Evolutionary conservation across 495 filamentous ascomycete species (phyloP).

Genomic region (Apiosordaria backusii): DNA sequence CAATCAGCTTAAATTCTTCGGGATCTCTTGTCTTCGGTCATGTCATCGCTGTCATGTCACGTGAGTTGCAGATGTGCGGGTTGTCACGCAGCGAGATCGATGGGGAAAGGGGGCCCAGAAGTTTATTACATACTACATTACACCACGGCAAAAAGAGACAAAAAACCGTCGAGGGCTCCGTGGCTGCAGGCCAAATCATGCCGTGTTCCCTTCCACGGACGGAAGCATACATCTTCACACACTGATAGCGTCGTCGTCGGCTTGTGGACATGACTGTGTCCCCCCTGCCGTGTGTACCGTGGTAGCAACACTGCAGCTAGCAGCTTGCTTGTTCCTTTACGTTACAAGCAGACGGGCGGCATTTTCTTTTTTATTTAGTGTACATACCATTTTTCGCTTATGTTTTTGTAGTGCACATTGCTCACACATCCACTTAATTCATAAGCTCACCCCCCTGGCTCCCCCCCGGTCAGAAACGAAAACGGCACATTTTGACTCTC

Average conservation of each 20-base stretch:
- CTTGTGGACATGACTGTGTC: neutral
- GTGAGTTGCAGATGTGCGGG: neutral
- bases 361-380: neutral
- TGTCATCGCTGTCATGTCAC: neutral
- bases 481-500: neutral
- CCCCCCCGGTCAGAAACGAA: neutral
- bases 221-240: neutral
- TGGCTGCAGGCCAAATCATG: neutral
- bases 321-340: neutral
- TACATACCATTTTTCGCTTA: neutral
- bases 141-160: neutral
- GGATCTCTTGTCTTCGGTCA: neutral
- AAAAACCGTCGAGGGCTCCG: neutral
- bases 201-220: neutral
- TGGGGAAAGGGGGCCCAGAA: too few species aligned
- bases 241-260: neutral
- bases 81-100: neutral
- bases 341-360: neutral
- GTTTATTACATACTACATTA: too few species aligned
- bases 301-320: neutral
- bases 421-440: neutral
- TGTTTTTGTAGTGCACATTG: neutral
- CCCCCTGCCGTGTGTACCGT: neutral
- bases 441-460: too few species aligned
- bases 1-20: neutral